phyloP scores from a whole-genome alignment of 2,329 filamentous ascomycete genomes.

The Grosmannia clavigera region DNA sequence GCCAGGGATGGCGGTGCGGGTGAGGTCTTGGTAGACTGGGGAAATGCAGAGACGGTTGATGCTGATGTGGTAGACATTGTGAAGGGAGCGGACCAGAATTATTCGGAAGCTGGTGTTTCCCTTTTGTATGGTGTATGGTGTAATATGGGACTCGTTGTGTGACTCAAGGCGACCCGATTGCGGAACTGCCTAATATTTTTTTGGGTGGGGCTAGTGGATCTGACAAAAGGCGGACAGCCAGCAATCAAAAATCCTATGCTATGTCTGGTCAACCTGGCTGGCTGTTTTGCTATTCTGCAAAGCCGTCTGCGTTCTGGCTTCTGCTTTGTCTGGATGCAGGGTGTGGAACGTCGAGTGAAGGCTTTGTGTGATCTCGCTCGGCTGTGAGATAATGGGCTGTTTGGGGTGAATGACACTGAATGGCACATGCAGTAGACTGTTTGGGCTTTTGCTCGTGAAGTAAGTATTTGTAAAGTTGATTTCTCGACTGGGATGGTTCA shows the following conservation, averaged over 20 bases:
- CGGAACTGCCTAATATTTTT: conserved; percentile 7
- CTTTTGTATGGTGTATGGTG: neutral
- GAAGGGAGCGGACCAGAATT: neutral
- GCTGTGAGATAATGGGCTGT: no score
- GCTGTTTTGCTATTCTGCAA: neutral
- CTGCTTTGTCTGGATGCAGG: neutral
- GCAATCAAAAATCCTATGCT: neutral
- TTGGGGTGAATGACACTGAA: no score
- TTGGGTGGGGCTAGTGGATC: conserved; percentile 4
- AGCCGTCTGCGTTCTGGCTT: neutral
- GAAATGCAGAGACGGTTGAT: neutral
- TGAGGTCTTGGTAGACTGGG: neutral
- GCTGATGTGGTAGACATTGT: neutral
- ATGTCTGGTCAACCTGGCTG: conserved; percentile 7
- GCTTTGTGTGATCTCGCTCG: no score
- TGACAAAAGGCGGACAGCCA: neutral
- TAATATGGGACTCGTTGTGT: neutral
- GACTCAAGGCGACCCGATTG: conserved; percentile 12
- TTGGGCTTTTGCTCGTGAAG: no score
- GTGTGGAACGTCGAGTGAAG: no score
- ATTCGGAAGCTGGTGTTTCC: neutral
- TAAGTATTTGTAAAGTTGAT: neutral
- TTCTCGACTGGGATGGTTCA: neutral
- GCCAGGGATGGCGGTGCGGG: neutral
- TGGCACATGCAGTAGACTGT: no score